Conservation (phyloP, 2,329 filamentous ascomycete genomes). For the Beauveria scarabaeidicola region DNA sequence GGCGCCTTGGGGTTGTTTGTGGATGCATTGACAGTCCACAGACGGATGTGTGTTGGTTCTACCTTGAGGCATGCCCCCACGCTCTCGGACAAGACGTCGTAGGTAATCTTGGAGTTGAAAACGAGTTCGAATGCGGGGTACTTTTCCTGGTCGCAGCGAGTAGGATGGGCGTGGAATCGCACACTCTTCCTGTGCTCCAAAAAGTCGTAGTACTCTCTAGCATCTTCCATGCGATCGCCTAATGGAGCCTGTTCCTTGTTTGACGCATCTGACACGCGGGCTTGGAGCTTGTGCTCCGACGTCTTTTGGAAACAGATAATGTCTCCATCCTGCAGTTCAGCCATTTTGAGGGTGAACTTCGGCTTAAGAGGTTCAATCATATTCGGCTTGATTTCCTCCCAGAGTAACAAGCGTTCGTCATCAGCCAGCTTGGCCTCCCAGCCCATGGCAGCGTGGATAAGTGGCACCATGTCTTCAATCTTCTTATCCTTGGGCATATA, state of each 20-base stretch:
- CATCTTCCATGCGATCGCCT: conserved; percentile 56
- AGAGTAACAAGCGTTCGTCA: conserved; percentile 59
- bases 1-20: conserved; percentile 69
- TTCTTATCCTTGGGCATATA: conserved; percentile 85
- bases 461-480: conserved; percentile 71
- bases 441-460: conserved; percentile 73
- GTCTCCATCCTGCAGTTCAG: conserved; percentile 94
- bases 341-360: conserved; percentile 79
- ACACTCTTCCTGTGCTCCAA: conserved; percentile 75
- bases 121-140: conserved; percentile 65
- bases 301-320: conserved; percentile 87
- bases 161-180: conserved; percentile 63
- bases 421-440: conserved; percentile 69
- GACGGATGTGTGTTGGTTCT: conserved; percentile 79
- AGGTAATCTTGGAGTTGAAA: conserved; percentile 80
- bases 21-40: conserved; percentile 74
- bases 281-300: conserved; percentile 37
- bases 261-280: conserved; percentile 21
- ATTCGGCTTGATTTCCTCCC: conserved; percentile 94
- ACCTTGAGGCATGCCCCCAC: conserved; percentile 70
- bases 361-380: conserved; percentile 96
- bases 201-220: conserved; percentile 86
- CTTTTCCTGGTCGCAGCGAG: conserved; percentile 44
- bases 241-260: conserved; percentile 22
- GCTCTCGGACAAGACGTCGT: conserved; percentile 77